A percentile compares a stretch with the other conserved stretches of the same genome.
Conservation (phyloP, 2,329 filamentous ascomycete species). For the Aspergillus phoenicis region DNA sequence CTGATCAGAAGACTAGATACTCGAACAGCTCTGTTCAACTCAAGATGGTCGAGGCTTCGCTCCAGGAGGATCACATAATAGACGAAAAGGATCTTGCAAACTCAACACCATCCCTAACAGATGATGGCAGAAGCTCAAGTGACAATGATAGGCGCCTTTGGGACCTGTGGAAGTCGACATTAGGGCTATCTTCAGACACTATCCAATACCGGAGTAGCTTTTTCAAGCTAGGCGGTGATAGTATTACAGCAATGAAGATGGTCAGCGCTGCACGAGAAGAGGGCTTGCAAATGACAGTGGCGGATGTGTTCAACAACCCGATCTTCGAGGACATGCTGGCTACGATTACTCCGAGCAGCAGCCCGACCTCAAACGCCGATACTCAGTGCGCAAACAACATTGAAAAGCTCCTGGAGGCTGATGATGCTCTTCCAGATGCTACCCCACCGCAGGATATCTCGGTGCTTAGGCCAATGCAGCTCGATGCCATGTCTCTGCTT, state of each 20-base stretch:
- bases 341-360: conserved; percentile 29
- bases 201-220: conserved; percentile 45
- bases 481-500: conserved; percentile 47
- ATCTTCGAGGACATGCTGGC: conserved; percentile 44
- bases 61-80: background rate
- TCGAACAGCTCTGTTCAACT: background rate
- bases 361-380: conserved; percentile 22
- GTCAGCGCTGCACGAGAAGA: conserved; percentile 44
- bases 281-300: conserved; percentile 45
- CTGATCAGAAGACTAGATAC: conserved; percentile 31
- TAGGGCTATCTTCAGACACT: conserved; percentile 36
- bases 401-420: conserved; percentile 14
- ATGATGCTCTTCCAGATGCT: conserved; percentile 2
- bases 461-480: conserved; percentile 25
- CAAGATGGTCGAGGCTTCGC: conserved; percentile 16
- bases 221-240: conserved; percentile 46
- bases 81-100: conserved; percentile 14
- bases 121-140: conserved; percentile 29
- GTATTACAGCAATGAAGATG: conserved; percentile 47
- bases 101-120: conserved; percentile 36
- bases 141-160: conserved; percentile 40
- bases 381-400: conserved; percentile 20
- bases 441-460: conserved; percentile 25
- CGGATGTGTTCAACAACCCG: conserved; percentile 48
- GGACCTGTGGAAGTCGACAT: conserved; percentile 42